phyloP scores from a whole-genome alignment of 495 filamentous ascomycete species.

The Aspergillus saccharolyticus region DNA sequence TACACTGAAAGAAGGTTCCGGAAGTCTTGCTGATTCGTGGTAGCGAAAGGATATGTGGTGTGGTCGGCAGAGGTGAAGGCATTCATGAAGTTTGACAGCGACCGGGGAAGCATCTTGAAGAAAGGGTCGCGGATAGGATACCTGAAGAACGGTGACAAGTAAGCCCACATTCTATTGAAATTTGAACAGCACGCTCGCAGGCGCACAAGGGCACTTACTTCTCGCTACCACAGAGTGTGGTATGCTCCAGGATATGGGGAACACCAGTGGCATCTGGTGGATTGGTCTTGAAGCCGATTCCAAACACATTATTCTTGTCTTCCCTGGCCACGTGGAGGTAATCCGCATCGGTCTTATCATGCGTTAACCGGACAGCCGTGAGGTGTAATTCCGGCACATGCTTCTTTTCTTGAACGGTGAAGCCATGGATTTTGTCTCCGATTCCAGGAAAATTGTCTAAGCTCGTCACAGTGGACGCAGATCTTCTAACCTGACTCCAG shows the following conservation, averaged over 20 bases:
- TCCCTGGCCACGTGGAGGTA: constrained; percentile 92
- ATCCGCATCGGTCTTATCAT: constrained; percentile 91
- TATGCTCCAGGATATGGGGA: constrained; percentile 96
- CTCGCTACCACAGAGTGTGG: constrained; percentile 92
- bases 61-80: constrained; percentile 94
- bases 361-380: constrained; percentile 80
- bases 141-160: constrained; percentile 37
- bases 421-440: constrained; percentile 86
- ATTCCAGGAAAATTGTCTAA: constrained; percentile 65
- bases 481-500: constrained; percentile 42
- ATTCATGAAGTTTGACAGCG: constrained; percentile 98
- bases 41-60: constrained; percentile 97
- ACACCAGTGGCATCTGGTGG: constrained; percentile 94
- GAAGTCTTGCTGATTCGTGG: constrained; percentile 94
- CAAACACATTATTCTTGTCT: constrained; percentile 98
- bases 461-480: constrained; percentile 65
- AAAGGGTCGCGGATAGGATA: constrained; percentile 96
- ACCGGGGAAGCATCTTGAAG: constrained; percentile 98
- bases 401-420: constrained; percentile 81
- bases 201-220: constrained; percentile 52
- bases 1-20: constrained; percentile 95
- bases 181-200: no score
- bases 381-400: constrained; percentile 91
- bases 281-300: constrained; percentile 97
- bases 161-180: constrained; percentile 6